phyloP scores from a whole-genome alignment of 2,329 filamentous ascomycete species.

The Penicillium psychrosexuale region DNA sequence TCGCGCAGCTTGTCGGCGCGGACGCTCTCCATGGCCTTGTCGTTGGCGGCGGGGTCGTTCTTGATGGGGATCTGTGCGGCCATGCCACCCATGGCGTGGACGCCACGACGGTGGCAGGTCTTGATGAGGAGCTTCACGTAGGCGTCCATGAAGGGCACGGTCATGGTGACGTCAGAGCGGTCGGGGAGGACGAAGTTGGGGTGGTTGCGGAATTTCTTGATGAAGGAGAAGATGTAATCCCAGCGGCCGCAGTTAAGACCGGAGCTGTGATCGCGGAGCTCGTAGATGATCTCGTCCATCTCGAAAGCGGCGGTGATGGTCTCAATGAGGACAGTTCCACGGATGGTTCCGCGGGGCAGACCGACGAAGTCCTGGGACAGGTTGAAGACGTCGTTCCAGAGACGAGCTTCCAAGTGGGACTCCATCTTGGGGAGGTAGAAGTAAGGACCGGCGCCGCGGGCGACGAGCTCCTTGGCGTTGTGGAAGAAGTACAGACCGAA shows the following conservation, averaged over 20 bases:
- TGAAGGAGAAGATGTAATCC: slow-evolving; percentile 99
- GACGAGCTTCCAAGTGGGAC: slow-evolving; percentile 89
- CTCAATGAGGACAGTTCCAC: slow-evolving; percentile 93
- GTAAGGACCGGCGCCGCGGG: slow-evolving; percentile 84
- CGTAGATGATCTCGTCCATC: slow-evolving; percentile 99
- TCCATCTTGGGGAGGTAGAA: slow-evolving; percentile 99
- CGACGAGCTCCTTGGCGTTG: slow-evolving; percentile 86
- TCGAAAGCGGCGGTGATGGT: slow-evolving; percentile 97
- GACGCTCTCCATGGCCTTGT: slow-evolving; percentile 89
- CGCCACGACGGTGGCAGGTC: slow-evolving; percentile 92
- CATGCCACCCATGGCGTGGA: slow-evolving; percentile 99
- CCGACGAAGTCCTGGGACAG: slow-evolving; percentile 89
- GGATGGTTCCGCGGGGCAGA: slow-evolving; percentile 85
- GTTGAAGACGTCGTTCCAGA: slow-evolving; percentile 99
- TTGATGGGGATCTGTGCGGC: slow-evolving; percentile 99
- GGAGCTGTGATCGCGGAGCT: slow-evolving; percentile 92
- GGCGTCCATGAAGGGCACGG: slow-evolving; percentile 94
- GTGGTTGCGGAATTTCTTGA: slow-evolving; percentile 99
- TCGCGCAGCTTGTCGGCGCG: slow-evolving; percentile 95
- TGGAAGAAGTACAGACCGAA: slow-evolving; percentile 99
- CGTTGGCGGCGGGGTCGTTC: slow-evolving; percentile 85
- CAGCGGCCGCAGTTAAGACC: slow-evolving; percentile 97
- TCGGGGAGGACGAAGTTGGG: slow-evolving; percentile 90
- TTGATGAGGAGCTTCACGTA: slow-evolving; percentile 97
- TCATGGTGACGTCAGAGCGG: slow-evolving; percentile 91